A percentile compares a stretch with the other conserved stretches of the same genome.
Conservation (phyloP, 768 basidiomycete species). For the Pulveroboletus sp. region DNA sequence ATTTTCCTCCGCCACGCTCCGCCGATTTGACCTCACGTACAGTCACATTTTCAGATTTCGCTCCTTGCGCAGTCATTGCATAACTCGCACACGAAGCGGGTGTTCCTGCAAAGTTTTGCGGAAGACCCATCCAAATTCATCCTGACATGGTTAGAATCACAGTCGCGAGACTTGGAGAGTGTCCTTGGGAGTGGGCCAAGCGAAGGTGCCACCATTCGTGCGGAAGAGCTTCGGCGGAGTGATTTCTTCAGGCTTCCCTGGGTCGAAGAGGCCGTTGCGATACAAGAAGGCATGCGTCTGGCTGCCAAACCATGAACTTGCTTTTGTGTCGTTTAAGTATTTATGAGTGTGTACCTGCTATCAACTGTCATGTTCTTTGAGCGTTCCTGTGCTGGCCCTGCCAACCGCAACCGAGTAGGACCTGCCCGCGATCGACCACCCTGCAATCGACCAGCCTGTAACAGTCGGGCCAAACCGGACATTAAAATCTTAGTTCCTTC, state of each 20-base stretch:
- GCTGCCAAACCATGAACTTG: slow-evolving; percentile 42
- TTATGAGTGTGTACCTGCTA: slow-evolving; percentile 2
- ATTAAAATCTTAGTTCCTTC: slow-evolving; percentile 1
- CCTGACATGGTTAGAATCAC: slow-evolving; percentile 87
- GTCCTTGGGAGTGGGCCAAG: slow-evolving; percentile 84
- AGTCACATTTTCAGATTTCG: slow-evolving; percentile 54
- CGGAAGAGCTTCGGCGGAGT: slow-evolving; percentile 82
- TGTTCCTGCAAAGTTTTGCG: slow-evolving; percentile 81
- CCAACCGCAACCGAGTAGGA: neutral
- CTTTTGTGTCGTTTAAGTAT: neutral
- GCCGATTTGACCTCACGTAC: slow-evolving; percentile 17
- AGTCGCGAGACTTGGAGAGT: slow-evolving; percentile 85
- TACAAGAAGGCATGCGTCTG: slow-evolving; percentile 76
- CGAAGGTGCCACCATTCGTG: slow-evolving; percentile 73
- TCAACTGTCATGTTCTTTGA: neutral
- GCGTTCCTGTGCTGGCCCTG: neutral
- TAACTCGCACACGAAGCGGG: slow-evolving; percentile 80
- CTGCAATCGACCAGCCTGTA: slow-evolving; percentile 12
- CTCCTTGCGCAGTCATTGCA: slow-evolving; percentile 78
- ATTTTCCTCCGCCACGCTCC: neutral
- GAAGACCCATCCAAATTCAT: slow-evolving; percentile 76
- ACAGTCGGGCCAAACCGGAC: slow-evolving; percentile 13
- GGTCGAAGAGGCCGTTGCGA: slow-evolving; percentile 84
- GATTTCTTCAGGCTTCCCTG: slow-evolving; percentile 91
- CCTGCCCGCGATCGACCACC: slow-evolving; percentile 4